Evolutionary conservation across 352 stramenopile species (phyloP), one percentile per base, ranked within the genome.

Genomic region (Phytophthora palmivora): DNA sequence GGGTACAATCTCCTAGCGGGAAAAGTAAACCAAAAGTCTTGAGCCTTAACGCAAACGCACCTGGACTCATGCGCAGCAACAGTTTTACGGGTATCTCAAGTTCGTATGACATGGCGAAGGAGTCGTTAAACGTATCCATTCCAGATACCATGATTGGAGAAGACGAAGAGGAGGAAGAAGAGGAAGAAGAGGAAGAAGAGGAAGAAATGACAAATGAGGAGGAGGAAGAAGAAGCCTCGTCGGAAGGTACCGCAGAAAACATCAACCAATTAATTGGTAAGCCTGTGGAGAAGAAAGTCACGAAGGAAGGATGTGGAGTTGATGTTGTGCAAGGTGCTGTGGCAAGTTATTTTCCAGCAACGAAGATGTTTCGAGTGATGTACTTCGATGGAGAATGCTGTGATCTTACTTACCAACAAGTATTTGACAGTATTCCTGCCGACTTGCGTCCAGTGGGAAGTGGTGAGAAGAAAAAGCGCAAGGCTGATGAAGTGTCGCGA

Each of bases 281-380:
- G 16, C 67, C 66, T 10, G 71, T 92, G 18, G 70, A 72, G 22
- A 81, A 72, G 46, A 65, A 43, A 9, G 49, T 79, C 26, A 51
- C 67, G 21, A 76, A 70, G 33, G 63, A 71, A 57, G 59, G 52
- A 28, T 71, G 74, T 11, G 62, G 52, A 2, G 50, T 67, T 32
- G 63, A 79, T 39, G 52, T 45, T 21, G 65, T 89, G 8, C 72
- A 70, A 26, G 84, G 84, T 36, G 73, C 78, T 2, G 82, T 93
- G 18, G 79, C 78, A 36, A 77, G 69, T 30, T 93, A 90, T 53
- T 93, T 93, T 38, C 78, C 79, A n/a, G 84, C 84, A 3, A 93
- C 79, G 15, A 82, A 82, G 26, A 93, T 80, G 74, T 93, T 87
- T 48, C 79, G 84, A 8, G 74, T 93, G 9, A 71, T 93, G 37